Conservation (phyloP, 352 stramenopile species). For the Globisporangium paroecandrum region DNA sequence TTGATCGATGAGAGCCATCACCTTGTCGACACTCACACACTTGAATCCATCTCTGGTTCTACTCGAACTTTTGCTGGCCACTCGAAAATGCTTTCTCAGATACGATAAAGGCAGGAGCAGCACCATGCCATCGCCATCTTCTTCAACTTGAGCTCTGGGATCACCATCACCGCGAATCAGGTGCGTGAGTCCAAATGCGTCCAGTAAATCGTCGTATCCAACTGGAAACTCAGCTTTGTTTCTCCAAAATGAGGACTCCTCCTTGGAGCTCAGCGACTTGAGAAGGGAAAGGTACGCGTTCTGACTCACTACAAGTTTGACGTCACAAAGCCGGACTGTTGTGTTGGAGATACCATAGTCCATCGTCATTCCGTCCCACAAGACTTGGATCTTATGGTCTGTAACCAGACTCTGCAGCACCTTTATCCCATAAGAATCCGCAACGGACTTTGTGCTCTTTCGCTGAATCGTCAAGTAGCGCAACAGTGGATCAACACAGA, state of each 20-base stretch:
- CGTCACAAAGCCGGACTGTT: neutral
- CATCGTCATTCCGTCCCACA: slow-evolving; percentile 6
- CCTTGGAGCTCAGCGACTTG: neutral
- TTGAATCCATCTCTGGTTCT: slow-evolving; percentile 3
- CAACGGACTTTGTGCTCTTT: neutral
- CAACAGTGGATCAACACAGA: neutral
- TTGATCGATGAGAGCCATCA: neutral
- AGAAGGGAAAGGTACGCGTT: slow-evolving; percentile 7
- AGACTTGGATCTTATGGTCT: slow-evolving; percentile 4
- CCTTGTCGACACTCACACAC: neutral
- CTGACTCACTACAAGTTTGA: slow-evolving; percentile 1
- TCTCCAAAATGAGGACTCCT: neutral
- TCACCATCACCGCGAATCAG: neutral
- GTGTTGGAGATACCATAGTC: slow-evolving; percentile 9
- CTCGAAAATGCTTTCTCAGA: slow-evolving; percentile 8
- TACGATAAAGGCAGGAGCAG: neutral
- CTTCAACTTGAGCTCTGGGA: neutral
- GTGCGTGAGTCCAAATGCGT: neutral
- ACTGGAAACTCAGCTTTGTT: neutral
- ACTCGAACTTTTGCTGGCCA: neutral
- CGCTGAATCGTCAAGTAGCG: neutral
- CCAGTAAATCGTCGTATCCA: slow-evolving; percentile 2
- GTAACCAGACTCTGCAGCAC: neutral
- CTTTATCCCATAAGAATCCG: neutral
- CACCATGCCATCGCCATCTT: neutral